Evolutionary conservation across 2,329 filamentous ascomycete genomes (phyloP).

Genomic region (Volutella citrinella): DNA sequence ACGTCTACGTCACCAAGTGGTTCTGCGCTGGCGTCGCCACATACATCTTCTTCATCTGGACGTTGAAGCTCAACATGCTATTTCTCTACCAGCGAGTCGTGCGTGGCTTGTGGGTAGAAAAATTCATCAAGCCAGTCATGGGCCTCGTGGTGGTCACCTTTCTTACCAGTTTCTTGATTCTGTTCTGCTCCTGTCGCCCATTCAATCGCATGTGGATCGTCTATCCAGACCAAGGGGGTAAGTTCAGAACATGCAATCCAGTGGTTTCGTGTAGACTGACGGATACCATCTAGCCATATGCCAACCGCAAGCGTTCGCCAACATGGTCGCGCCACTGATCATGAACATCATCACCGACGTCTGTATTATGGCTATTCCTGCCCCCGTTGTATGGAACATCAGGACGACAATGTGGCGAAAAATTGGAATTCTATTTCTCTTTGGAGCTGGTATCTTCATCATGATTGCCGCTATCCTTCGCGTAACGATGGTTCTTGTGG

Average conservation of each 20-base stretch:
- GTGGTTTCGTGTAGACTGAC: not conserved
- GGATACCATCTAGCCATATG: slow-evolving; percentile 16
- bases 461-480: slow-evolving; percentile 26
- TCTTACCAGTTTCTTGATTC: slow-evolving; percentile 21
- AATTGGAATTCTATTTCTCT: slow-evolving; percentile 28
- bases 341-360: slow-evolving; percentile 32
- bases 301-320: slow-evolving; percentile 27
- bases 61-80: slow-evolving; percentile 36
- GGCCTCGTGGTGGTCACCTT: slow-evolving; percentile 24
- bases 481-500: slow-evolving; percentile 27
- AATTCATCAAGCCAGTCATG: slow-evolving; percentile 32
- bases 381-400: slow-evolving; percentile 23
- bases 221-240: slow-evolving; percentile 33
- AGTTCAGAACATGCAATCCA: slow-evolving; percentile 3
- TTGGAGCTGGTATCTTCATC: slow-evolving; percentile 29
- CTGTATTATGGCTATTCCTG: slow-evolving; percentile 31
- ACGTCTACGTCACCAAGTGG: slow-evolving; percentile 15
- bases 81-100: slow-evolving; percentile 35
- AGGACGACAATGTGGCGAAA: slow-evolving; percentile 26
- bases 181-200: slow-evolving; percentile 29
- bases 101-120: slow-evolving; percentile 31
- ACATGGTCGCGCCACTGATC: slow-evolving; percentile 28
- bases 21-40: slow-evolving; percentile 15
- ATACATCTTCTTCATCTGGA: slow-evolving; percentile 29
- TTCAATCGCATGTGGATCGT: slow-evolving; percentile 32